Percentiles rank a stretch among this genome's conserved stretches.
phyloP scores from a whole-genome alignment of 2,329 filamentous ascomycete species.

The Clonostachys chloroleuca region DNA sequence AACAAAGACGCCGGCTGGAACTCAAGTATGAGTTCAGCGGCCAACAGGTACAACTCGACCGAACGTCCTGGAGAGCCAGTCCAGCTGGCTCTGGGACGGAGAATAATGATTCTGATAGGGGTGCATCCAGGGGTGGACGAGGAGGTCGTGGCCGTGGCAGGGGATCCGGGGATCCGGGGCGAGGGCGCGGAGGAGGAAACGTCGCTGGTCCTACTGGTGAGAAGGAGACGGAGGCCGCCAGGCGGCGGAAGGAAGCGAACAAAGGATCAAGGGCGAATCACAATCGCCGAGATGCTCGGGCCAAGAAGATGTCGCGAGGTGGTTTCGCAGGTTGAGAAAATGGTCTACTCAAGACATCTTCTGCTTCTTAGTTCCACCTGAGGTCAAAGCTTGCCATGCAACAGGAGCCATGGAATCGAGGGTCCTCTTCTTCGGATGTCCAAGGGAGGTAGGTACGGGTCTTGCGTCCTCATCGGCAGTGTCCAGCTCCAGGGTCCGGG shows the following conservation, averaged over 20 bases:
- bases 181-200: slow-evolving; percentile 51
- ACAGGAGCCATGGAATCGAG: no score
- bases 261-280: slow-evolving; percentile 84
- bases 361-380: no score
- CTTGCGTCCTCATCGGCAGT: slow-evolving; percentile 57
- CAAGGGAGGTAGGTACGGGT: no score
- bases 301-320: slow-evolving; percentile 59
- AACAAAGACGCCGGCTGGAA: slow-evolving; percentile 66
- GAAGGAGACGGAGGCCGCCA: slow-evolving; percentile 66
- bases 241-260: slow-evolving; percentile 75
- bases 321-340: slow-evolving; percentile 24
- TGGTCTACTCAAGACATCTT: no score
- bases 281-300: slow-evolving; percentile 69
- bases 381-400: no score
- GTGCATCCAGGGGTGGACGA: slow-evolving; percentile 31
- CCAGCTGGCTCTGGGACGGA: slow-evolving; percentile 52
- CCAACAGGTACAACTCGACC: slow-evolving; percentile 57
- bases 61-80: slow-evolving; percentile 61
- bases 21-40: slow-evolving; percentile 64
- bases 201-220: slow-evolving; percentile 63
- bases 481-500: slow-evolving; percentile 89
- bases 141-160: slow-evolving; percentile 43
- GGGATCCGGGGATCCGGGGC: slow-evolving; percentile 37
- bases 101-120: slow-evolving; percentile 44
- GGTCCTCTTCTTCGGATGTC: no score